Evolutionary conservation across 108 stramenopile species (phyloP).

Genomic region (Conticribra weissflogii): DNA sequence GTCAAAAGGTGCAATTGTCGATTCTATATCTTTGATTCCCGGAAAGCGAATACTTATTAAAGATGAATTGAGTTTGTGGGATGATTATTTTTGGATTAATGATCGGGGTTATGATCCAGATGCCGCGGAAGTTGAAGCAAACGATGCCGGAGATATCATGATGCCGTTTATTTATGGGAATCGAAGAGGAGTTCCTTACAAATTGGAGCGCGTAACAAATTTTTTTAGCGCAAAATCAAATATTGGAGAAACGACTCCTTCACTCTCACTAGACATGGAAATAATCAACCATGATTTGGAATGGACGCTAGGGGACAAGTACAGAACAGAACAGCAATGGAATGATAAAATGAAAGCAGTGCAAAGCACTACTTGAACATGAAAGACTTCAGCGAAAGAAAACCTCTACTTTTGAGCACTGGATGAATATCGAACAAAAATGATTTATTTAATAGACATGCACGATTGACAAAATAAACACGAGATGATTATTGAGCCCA

Average conservation of each 20-base stretch:
- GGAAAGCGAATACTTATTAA: conserved; percentile 73
- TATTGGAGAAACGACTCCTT: conserved; percentile 1
- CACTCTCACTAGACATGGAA: conserved; percentile 13
- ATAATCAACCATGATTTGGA: conserved; percentile 49
- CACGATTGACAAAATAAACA: too few relatives aligned
- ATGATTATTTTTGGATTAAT: conserved; percentile 82
- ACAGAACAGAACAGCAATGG: conserved; percentile 54
- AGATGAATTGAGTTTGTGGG: conserved; percentile 81
- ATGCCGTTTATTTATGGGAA: conserved; percentile 83
- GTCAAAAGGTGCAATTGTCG: conserved; percentile 61
- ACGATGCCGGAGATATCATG: conserved; percentile 15
- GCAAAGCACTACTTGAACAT: too few relatives aligned
- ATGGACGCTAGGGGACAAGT: conserved; percentile 78
- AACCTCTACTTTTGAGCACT: too few relatives aligned
- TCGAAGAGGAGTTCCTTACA: conserved; percentile 79
- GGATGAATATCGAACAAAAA: too few relatives aligned
- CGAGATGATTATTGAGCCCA: too few relatives aligned
- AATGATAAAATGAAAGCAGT: conserved; percentile 44
- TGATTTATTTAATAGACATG: too few relatives aligned
- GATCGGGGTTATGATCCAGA: conserved; percentile 84
- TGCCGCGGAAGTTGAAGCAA: conserved; percentile 24
- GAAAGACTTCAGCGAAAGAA: too few relatives aligned
- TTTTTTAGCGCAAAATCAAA: too few relatives aligned
- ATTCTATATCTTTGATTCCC: conserved; percentile 73
- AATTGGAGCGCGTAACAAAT: conserved; percentile 71